Evolutionary conservation across 306 rosid genomes (phyloP).

Genomic region (Prunus fruticosa): DNA sequence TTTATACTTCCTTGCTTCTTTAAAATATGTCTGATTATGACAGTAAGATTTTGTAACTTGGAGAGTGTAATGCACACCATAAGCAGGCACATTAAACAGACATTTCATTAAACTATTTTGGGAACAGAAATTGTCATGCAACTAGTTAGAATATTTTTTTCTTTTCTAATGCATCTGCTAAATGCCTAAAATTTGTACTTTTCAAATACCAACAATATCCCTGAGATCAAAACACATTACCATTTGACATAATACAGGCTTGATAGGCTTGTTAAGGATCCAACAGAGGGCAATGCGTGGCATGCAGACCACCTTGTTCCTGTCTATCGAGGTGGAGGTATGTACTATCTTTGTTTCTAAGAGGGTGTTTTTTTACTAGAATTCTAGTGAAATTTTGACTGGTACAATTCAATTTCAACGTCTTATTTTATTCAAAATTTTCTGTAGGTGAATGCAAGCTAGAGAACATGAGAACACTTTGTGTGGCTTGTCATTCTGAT

Average conservation of each 20-base stretch:
- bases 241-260: constrained; percentile 49
- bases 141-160: neutral
- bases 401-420: constrained; percentile 1
- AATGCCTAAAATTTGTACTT: neutral
- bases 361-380: neutral
- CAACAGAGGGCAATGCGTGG: constrained; percentile 90
- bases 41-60: neutral
- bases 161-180: neutral
- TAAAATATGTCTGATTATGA: neutral
- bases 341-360: constrained; percentile 12
- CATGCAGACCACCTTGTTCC: constrained; percentile 97
- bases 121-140: neutral
- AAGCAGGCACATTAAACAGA: neutral
- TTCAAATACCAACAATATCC: neutral
- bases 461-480: constrained; percentile 92
- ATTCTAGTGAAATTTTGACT: neutral
- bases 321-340: constrained; percentile 96
- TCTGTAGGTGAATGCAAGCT: constrained; percentile 77
- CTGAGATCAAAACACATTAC: neutral
- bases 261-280: constrained; percentile 76
- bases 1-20: neutral
- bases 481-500: constrained; percentile 86
- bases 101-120: neutral
- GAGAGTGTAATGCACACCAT: neutral
- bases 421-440: neutral